A percentile compares a stretch with the other conserved stretches of the same genome.
These are phyloP conservation scores for Tilletia horrida DNA, from an alignment of 1,284 basidiomycete genomes.

Conservation along the genomic window DNA sequence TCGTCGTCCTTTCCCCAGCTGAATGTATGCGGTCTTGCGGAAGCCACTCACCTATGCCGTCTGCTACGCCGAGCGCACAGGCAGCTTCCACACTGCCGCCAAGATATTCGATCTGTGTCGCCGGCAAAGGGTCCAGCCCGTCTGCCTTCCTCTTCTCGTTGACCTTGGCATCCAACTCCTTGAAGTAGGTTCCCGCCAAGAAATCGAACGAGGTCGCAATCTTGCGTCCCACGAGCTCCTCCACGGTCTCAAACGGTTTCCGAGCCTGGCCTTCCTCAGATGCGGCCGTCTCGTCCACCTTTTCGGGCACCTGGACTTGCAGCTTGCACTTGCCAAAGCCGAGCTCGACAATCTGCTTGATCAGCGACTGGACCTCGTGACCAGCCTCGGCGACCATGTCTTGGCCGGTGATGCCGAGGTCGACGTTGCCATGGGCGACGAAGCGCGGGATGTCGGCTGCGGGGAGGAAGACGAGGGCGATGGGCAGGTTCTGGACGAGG, in stretches of 20 bases:
- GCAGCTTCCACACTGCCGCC: constrained; percentile 98
- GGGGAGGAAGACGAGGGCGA: constrained; percentile 93
- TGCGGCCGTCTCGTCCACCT: constrained; percentile 57
- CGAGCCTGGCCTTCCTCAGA: constrained; percentile 26
- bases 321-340: constrained; percentile 92
- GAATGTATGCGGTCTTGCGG: too few species aligned
- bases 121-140: constrained; percentile 23
- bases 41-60: constrained; percentile 74
- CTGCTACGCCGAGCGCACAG: constrained; percentile 90
- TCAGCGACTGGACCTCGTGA: constrained; percentile 61
- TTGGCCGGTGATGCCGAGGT: constrained; percentile 86
- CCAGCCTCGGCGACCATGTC: constrained; percentile 89
- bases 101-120: constrained; percentile 86
- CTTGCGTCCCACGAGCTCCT: constrained; percentile 81
- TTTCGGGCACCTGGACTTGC: constrained; percentile 82
- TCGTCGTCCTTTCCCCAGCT: too few species aligned
- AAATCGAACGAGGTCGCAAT: constrained; percentile 93
- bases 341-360: constrained; percentile 77
- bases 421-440: constrained; percentile 94
- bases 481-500: constrained; percentile 84
- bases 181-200: constrained; percentile 77
- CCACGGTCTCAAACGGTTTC: constrained; percentile 67
- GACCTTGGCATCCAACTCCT: constrained; percentile 64
- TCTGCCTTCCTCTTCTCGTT: constrained; percentile 57
- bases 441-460: constrained; percentile 97